Base-by-base conservation (phyloP, 345 rosid genomes). In the Salix exigua region DNA sequence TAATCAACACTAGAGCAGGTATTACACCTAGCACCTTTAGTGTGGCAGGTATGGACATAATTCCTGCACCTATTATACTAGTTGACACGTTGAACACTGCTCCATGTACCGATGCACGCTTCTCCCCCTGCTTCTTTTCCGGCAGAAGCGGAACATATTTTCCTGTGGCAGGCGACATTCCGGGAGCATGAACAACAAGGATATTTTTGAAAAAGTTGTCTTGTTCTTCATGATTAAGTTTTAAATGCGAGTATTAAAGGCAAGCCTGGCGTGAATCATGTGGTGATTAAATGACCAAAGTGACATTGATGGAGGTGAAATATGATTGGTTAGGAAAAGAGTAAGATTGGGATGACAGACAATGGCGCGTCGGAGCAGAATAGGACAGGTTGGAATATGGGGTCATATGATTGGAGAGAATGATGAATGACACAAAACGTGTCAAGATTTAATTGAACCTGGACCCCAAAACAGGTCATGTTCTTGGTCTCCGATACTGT, bases 61-160 rank as follows among this genome's bases (percentile, higher is more conserved):
- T 95, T 6, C 97, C 97, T 4, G 97, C 97, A 12, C 99, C 97
- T 44, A 95, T 83, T 17, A 90, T 88, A 82, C 88, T 93, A 0
- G 97, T 95, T 1, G 99, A 87, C 44, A 95, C 92, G 65, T 93
- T 95, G 82, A 95, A 95, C 79, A 95, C 91, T 0, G 97, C 97
- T 13, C 99, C 97, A 0, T 87, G 68, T 16, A 93, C 78, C 1
- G 96, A 91, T 0, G 87, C 87, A 25, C 72, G 84, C 70, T 78
- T 84, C 76, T 31, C 78, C 0, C 68, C 35, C 40, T 66, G 66
- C 75, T 79, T 79, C 63, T 66, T 72, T 33, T 82, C 85, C 1
- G 88, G 88, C 37, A 92, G 88, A 44, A 94, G 91, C 33, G 92
- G 92, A 10, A 70, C 75, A 10, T 85, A 42, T 13, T 68, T 63